Conservation (phyloP, 176 grass and related monocot genomes). For the Phragmites australis region DNA sequence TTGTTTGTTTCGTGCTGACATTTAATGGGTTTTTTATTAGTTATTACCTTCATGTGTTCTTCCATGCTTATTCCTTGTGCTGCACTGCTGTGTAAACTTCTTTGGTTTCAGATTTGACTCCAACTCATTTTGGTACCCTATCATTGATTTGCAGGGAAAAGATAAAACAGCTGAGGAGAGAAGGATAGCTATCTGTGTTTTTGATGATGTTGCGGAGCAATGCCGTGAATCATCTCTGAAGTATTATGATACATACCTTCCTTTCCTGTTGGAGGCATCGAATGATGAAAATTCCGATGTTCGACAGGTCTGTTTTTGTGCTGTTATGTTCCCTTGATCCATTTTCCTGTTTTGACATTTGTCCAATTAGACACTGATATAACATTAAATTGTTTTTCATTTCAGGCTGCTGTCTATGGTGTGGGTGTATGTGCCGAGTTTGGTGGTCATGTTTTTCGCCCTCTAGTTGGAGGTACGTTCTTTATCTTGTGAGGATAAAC, state of each 20-base stretch:
- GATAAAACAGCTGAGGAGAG: constrained; percentile 98
- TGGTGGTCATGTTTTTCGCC: constrained; percentile 75
- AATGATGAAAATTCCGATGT: constrained; percentile 96
- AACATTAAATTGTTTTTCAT: background rate
- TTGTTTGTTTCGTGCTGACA: background rate
- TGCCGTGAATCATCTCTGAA: constrained; percentile 82
- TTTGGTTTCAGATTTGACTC: background rate
- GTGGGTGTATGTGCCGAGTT: constrained; percentile 97
- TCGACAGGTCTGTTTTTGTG: constrained; percentile 62
- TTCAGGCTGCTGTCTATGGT: constrained; percentile 97
- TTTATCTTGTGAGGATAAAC: background rate
- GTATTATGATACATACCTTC: constrained; percentile 98
- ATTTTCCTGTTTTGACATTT: constrained; percentile 10
- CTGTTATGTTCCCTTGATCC: constrained; percentile 19
- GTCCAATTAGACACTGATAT: background rate
- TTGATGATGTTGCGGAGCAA: constrained; percentile 98
- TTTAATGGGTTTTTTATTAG: background rate
- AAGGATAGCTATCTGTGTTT: constrained; percentile 98
- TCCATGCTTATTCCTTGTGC: constrained; percentile 16
- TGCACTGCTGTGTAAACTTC: background rate
- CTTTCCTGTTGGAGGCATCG: constrained; percentile 88
- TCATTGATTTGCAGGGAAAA: constrained; percentile 68
- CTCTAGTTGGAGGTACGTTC: constrained; percentile 86
- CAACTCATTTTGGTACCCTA: background rate
- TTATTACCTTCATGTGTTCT: background rate